Base-by-base conservation (phyloP, 805 yeast species). In the Saturnispora sekii region DNA sequence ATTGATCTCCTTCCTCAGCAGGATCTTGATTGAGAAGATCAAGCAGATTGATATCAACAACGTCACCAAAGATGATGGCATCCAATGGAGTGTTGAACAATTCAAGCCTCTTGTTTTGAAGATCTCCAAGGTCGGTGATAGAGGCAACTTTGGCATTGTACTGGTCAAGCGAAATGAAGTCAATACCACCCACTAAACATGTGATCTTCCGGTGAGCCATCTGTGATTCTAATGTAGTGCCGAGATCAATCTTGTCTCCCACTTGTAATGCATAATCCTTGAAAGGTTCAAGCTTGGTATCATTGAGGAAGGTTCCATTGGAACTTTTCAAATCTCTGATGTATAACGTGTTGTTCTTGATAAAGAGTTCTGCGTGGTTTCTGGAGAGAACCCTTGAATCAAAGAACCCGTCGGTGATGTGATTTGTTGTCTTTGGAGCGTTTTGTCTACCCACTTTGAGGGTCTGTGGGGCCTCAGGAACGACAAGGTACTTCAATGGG, bases 251-350 rank as follows among this genome's bases (percentile, higher is more conserved):
- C n/a, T 76, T 70, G 62, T 93, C 98, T 21, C 85, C 89, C n/a
- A 79, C 69, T 45, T 78, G 72, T 41, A 93, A 63, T 52, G 80
- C 85, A 16, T 75, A 76, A 37, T 77, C 82, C 43, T 70, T 72
- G 34, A 79, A 85, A 12, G 72, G 66, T 35, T 76, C 74, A 10
- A 93, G 70, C 50, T 88, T 79, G 35, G 65, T 69, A 31, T 80
- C 85, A 61, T 93, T 93, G 40, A 93, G 76, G 61, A 83, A 94
- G 0, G 98, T 90, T 9, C 99, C 99, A 63, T 93, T 93, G 18
- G 96, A 84, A 2, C 95, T 83, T 46, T 88, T 87, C 57, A 88
- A 73, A 65, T 93, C 99, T 52, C 81, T 77, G 21, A 93, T 73
- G 70, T 72, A 86, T 16, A 94, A 71, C 21, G 61, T 61, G 14